phyloP scores from a whole-genome alignment of 2,329 filamentous ascomycete genomes.

The Raffaelea ambrosiae region DNA sequence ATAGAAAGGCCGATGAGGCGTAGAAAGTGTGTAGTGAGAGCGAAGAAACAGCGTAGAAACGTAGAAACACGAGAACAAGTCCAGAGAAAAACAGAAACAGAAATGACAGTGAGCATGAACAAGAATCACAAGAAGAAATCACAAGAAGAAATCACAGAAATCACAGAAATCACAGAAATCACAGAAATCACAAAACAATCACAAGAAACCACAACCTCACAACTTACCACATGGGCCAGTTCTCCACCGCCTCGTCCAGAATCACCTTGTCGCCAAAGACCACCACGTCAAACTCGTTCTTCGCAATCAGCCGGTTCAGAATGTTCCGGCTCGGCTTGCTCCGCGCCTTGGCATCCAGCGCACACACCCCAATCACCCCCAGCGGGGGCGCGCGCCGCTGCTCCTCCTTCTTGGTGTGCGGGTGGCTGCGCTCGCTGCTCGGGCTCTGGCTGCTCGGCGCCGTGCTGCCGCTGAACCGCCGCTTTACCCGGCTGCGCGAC shows the following conservation, averaged over 20 bases:
- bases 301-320: constrained; percentile 80
- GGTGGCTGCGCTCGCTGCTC: constrained; percentile 53
- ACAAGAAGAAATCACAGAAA: neutral
- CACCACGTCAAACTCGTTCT: constrained; percentile 89
- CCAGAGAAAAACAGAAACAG: too few relatives aligned
- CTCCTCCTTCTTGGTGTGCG: constrained; percentile 44
- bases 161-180: neutral
- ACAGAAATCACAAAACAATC: neutral
- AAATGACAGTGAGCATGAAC: too few relatives aligned
- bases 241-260: constrained; percentile 89
- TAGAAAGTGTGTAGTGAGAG: too few relatives aligned
- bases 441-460: constrained; percentile 75
- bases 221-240: constrained; percentile 79
- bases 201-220: neutral
- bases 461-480: constrained; percentile 74
- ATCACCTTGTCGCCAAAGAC: constrained; percentile 99
- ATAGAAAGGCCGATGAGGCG: too few relatives aligned
- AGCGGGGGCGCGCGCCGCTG: constrained; percentile 50
- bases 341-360: constrained; percentile 87
- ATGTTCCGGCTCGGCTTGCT: constrained; percentile 98
- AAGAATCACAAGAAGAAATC: neutral
- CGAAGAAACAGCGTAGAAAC: too few relatives aligned
- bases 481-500: constrained; percentile 58
- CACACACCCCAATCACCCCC: constrained; percentile 83
- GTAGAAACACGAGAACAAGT: too few relatives aligned